phyloP scores from a whole-genome alignment of 306 rosid species.

The Ormosia semicastrata region DNA sequence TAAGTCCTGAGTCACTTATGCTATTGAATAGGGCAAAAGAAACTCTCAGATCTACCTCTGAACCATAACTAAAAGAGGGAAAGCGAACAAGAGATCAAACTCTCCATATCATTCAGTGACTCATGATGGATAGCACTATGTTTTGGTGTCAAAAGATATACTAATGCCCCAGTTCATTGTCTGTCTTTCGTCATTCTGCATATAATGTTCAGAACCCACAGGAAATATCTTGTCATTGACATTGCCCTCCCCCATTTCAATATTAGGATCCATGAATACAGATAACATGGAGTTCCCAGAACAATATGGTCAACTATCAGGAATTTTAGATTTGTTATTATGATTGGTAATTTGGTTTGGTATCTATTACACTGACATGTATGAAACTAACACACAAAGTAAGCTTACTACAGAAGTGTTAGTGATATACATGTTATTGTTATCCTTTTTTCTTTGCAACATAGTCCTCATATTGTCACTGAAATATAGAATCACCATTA shows the following conservation, averaged over 20 bases:
- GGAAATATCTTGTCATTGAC: neutral
- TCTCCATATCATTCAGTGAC: neutral
- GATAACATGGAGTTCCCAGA: neutral
- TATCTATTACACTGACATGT: neutral
- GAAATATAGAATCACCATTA: neutral
- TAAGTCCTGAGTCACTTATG: neutral
- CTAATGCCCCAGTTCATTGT: neutral
- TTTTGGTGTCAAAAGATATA: neutral
- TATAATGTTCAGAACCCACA: neutral
- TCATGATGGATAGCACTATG: neutral
- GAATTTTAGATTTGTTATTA: neutral
- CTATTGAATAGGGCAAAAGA: neutral
- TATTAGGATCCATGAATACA: neutral
- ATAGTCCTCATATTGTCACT: neutral
- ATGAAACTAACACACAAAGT: neutral
- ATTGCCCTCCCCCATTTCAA: neutral
- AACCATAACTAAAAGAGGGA: neutral
- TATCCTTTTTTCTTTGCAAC: neutral
- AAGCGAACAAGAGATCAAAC: neutral
- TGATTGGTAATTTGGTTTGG: neutral
- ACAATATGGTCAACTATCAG: neutral
- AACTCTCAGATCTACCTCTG: neutral
- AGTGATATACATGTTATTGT: neutral
- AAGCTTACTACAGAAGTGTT: neutral
- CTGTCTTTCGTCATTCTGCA: neutral